Percentiles rank a stretch among this genome's conserved stretches.
These are phyloP conservation scores for Waltergamsia citrina DNA, from an alignment of 2,329 filamentous ascomycete species.

Conservation along the genomic window DNA sequence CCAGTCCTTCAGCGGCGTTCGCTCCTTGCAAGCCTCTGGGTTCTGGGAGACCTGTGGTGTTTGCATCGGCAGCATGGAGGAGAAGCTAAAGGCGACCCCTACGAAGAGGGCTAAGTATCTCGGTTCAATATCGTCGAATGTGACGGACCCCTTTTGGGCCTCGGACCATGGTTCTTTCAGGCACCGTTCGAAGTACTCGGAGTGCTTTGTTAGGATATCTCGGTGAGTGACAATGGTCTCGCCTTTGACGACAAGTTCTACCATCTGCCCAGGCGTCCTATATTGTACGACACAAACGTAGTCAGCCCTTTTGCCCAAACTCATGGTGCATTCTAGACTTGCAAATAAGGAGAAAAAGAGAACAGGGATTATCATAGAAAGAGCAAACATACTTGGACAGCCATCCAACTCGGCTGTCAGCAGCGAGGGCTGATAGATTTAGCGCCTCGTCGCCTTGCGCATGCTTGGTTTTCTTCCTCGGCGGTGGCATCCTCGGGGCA, in stretches of 20 bases:
- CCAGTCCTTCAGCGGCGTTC: slow-evolving; percentile 19
- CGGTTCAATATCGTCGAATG: slow-evolving; percentile 21
- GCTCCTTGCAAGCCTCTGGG: slow-evolving; percentile 14
- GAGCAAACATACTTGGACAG: slow-evolving; percentile 18
- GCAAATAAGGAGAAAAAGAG: too few species aligned
- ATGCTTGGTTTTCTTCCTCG: slow-evolving; percentile 13
- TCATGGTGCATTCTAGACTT: too few species aligned
- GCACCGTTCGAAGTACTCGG: slow-evolving; percentile 22
- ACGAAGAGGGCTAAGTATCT: slow-evolving; percentile 22
- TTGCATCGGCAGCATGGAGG: slow-evolving; percentile 19
- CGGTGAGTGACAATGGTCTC: slow-evolving; percentile 19
- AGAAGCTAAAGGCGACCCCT: slow-evolving; percentile 22
- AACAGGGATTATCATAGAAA: too few species aligned
- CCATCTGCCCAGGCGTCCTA: slow-evolving; percentile 17
- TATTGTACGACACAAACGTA: too few species aligned
- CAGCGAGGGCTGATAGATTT: slow-evolving; percentile 14
- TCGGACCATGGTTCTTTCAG: slow-evolving; percentile 17
- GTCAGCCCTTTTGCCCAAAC: too few species aligned
- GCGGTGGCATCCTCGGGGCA: slow-evolving; percentile 9
- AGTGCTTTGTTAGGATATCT: slow-evolving; percentile 18
- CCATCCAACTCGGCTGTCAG: slow-evolving; percentile 22
- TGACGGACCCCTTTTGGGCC: slow-evolving; percentile 13
- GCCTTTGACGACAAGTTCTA: slow-evolving; percentile 17
- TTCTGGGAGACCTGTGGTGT: slow-evolving; percentile 11
- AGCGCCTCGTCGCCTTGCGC: slow-evolving; percentile 7